Evolutionary conservation across 306 rosid species (phyloP).

Genomic region (Begonia peltatifolia): DNA sequence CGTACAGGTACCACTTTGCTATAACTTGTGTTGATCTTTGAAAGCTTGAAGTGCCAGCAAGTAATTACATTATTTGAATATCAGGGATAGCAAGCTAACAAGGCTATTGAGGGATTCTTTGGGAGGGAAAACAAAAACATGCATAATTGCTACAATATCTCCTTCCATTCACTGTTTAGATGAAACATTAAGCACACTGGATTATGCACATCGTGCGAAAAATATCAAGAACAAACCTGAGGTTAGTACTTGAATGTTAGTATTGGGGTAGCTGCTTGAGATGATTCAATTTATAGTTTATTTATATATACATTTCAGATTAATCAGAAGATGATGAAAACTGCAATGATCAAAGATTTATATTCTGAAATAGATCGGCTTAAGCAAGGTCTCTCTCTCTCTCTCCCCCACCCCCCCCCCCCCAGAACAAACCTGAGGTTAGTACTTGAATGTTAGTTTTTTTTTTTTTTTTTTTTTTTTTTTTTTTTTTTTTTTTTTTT

Average conservation of each 20-base stretch:
- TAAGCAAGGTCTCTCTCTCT: slow-evolving; percentile 60
- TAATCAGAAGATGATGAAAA: slow-evolving; percentile 99
- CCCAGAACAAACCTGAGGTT: too few species aligned
- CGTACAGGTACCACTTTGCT: slow-evolving; percentile 53
- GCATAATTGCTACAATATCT: slow-evolving; percentile 93
- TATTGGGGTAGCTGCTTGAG: neutral
- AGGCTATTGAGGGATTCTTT: slow-evolving; percentile 89
- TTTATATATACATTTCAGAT: slow-evolving; percentile 37
- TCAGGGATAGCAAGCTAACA: slow-evolving; percentile 95
- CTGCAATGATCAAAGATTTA: slow-evolving; percentile 93
- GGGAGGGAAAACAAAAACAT: slow-evolving; percentile 98
- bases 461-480: too few species aligned
- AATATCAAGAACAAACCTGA: slow-evolving; percentile 99
- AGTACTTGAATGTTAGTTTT: too few species aligned
- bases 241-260: slow-evolving; percentile 26
- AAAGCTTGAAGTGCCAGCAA: slow-evolving; percentile 3
- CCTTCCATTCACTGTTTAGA: slow-evolving; percentile 98
- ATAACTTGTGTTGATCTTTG: slow-evolving; percentile 2
- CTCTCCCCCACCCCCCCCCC: too few species aligned
- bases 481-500: too few species aligned
- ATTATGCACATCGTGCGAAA: slow-evolving; percentile 98
- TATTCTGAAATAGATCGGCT: slow-evolving; percentile 91
- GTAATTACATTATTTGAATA: slow-evolving; percentile 16
- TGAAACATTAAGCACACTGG: slow-evolving; percentile 96
- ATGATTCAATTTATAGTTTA: slow-evolving; percentile 14